Percentiles rank a stretch among this genome's conserved stretches.
These are phyloP conservation scores for Lichina pygmaea DNA, from an alignment of 495 filamentous ascomycete species.

Conservation along the genomic window DNA sequence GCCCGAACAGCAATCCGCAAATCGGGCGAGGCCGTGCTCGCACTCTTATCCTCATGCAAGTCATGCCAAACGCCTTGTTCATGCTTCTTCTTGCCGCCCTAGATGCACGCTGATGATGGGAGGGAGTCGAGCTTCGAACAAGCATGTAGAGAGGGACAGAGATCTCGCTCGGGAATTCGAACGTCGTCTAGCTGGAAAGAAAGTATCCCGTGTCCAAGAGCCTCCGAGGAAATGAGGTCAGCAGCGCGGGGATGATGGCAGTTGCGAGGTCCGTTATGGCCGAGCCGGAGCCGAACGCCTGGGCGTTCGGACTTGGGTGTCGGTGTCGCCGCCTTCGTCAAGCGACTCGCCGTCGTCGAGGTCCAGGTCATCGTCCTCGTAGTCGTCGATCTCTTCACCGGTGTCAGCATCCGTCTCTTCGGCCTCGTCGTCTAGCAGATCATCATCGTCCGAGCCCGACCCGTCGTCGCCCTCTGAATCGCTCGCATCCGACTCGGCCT, in stretches of 20 bases:
- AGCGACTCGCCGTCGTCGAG: slow-evolving; percentile 14
- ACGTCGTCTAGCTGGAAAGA: too few species aligned
- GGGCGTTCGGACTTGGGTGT: slow-evolving; percentile 8
- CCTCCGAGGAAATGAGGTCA: too few species aligned
- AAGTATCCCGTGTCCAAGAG: too few species aligned
- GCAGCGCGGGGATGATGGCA: too few species aligned
- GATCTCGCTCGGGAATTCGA: too few species aligned
- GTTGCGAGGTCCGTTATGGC: too few species aligned
- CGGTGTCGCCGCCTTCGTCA: slow-evolving; percentile 16
- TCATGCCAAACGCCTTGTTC: neutral
- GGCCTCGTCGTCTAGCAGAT: slow-evolving; percentile 16
- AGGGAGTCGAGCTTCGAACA: too few species aligned
- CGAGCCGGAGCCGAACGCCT: too few species aligned
- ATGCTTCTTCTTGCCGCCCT: neutral
- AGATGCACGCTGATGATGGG: neutral
- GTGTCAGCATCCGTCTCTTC: slow-evolving; percentile 14
- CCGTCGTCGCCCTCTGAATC: slow-evolving; percentile 3
- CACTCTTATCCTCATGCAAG: neutral
- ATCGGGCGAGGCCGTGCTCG: neutral
- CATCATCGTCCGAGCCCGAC: slow-evolving; percentile 16
- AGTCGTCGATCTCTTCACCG: slow-evolving; percentile 7
- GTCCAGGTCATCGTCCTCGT: slow-evolving; percentile 11
- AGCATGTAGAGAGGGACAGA: too few species aligned
- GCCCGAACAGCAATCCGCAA: neutral
- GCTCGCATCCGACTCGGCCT: slow-evolving; percentile 15